Conservation (phyloP, 1,284 basidiomycete genomes). For the Sporisorium scitamineum region DNA sequence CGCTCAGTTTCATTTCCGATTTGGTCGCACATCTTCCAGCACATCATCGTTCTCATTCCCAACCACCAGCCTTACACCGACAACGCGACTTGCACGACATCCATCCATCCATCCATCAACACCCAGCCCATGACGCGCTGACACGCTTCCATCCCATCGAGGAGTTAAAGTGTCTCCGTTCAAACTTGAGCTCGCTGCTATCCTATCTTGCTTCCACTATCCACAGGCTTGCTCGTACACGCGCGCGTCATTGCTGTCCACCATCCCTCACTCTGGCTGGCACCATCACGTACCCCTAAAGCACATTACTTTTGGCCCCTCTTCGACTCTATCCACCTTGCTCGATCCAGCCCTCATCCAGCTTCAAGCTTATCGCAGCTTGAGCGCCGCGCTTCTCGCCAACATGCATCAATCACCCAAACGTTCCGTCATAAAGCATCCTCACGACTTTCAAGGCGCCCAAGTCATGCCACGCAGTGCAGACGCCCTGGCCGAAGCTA, state of each 20-base stretch:
- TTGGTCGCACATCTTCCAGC: background rate
- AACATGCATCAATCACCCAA: constrained; percentile 55
- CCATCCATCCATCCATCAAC: background rate
- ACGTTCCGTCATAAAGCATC: constrained; percentile 62
- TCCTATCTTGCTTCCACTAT: background rate
- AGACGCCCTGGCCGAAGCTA: constrained; percentile 44
- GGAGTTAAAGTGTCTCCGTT: background rate
- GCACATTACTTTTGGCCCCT: background rate
- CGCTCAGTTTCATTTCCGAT: constrained; percentile 4
- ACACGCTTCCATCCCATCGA: background rate
- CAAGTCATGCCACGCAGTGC: constrained; percentile 51
- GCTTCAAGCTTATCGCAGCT: background rate
- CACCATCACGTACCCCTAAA: background rate
- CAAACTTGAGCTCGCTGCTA: background rate
- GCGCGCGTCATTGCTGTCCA: background rate
- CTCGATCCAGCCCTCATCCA: background rate
- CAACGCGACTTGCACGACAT: background rate
- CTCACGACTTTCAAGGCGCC: constrained; percentile 62
- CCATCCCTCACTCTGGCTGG: background rate
- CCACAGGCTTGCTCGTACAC: no score
- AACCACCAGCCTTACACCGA: background rate
- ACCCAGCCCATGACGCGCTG: constrained; percentile 3
- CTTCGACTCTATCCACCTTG: background rate
- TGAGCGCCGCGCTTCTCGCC: constrained; percentile 1
- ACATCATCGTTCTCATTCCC: background rate